phyloP scores from a whole-genome alignment of 2,329 filamentous ascomycete species.

The Colletotrichum trifolii region DNA sequence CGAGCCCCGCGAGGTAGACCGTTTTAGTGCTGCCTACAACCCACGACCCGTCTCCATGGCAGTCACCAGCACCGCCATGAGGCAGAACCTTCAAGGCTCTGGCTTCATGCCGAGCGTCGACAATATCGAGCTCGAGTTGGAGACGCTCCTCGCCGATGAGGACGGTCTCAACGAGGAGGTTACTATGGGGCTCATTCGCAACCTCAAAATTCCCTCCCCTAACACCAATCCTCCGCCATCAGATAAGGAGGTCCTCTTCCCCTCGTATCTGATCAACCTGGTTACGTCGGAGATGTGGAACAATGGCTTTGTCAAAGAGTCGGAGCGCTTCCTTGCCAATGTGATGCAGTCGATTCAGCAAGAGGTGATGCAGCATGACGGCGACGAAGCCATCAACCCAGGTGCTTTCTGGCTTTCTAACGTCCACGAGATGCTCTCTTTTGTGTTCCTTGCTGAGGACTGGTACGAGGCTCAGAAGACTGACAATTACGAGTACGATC shows the following conservation, averaged over 20 bases:
- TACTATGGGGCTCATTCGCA: conserved; percentile 93
- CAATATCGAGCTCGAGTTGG: conserved; percentile 94
- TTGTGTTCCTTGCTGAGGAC: conserved; percentile 98
- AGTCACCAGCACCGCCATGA: conserved; percentile 73
- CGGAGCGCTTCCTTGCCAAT: conserved; percentile 97
- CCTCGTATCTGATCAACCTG: conserved; percentile 97
- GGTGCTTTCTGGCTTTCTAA: conserved; percentile 99
- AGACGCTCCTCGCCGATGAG: conserved; percentile 93
- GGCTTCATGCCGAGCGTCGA: conserved; percentile 85
- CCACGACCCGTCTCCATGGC: conserved; percentile 97
- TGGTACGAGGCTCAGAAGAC: conserved; percentile 99
- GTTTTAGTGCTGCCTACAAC: conserved; percentile 93
- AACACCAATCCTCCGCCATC: conserved; percentile 89
- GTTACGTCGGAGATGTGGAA: conserved; percentile 99
- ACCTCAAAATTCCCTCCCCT: conserved; percentile 94
- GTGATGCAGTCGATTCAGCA: conserved; percentile 99
- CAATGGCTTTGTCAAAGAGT: conserved; percentile 99
- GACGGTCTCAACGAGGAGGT: conserved; percentile 97
- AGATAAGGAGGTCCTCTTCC: conserved; percentile 98
- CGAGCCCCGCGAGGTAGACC: conserved; percentile 85
- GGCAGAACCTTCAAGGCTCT: conserved; percentile 78
- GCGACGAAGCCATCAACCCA: conserved; percentile 95
- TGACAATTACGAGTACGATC: conserved; percentile 99
- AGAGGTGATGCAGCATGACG: conserved; percentile 99
- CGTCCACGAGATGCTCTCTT: conserved; percentile 99